These are phyloP conservation scores for Pseudogymnoascus sp. DNA, from an alignment of 2,329 filamentous ascomycete genomes.

Conservation along the genomic window DNA sequence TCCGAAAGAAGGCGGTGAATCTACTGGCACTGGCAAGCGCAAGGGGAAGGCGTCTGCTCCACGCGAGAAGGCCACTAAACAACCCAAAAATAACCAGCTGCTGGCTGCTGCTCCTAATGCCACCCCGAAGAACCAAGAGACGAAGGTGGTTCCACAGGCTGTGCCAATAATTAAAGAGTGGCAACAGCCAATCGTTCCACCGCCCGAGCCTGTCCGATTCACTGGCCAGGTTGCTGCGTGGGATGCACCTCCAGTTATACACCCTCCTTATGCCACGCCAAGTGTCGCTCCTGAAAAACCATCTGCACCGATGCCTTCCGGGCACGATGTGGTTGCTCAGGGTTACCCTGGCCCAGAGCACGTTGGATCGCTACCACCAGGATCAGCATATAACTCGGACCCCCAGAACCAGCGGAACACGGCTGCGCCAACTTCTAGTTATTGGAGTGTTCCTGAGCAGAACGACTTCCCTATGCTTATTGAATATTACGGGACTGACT, in stretches of 20 bases:
- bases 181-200: slow-evolving; percentile 12
- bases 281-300: slow-evolving; percentile 20
- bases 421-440: slow-evolving; percentile 61
- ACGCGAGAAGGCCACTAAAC: slow-evolving; percentile 24
- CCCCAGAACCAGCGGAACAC: slow-evolving; percentile 14
- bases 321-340: slow-evolving; percentile 16
- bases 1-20: slow-evolving; percentile 33
- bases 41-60: slow-evolving; percentile 21
- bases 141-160: not conserved
- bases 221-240: slow-evolving; percentile 17
- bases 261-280: slow-evolving; percentile 16
- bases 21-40: slow-evolving; percentile 33
- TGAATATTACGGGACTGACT: slow-evolving; percentile 70
- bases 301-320: slow-evolving; percentile 14
- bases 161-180: slow-evolving; percentile 14
- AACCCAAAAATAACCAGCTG: slow-evolving; percentile 26
- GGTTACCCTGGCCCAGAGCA: slow-evolving; percentile 22
- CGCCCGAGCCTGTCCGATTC: not conserved
- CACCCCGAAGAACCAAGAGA: slow-evolving; percentile 6
- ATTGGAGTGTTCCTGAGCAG: slow-evolving; percentile 79
- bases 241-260: slow-evolving; percentile 17
- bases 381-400: slow-evolving; percentile 13
- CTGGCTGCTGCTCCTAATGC: slow-evolving; percentile 23
- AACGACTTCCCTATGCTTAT: slow-evolving; percentile 68
- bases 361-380: slow-evolving; percentile 9